phyloP scores from a whole-genome alignment of 331 rosid species.

The Prunus yedoensis region DNA sequence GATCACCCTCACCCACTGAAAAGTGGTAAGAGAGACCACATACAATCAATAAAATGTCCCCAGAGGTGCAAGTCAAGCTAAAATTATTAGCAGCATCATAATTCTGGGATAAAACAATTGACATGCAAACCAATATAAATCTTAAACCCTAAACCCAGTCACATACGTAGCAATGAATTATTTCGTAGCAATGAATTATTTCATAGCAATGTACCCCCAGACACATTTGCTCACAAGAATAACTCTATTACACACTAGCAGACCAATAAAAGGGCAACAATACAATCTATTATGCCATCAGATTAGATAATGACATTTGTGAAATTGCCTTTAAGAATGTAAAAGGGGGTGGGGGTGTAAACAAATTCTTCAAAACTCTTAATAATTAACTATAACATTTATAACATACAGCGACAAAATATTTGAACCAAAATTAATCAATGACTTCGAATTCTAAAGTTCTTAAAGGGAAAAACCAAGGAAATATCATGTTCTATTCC shows the following conservation, averaged over 20 bases:
- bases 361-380: too few relatives aligned
- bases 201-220: background rate
- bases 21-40: background rate
- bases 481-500: background rate
- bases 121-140: background rate
- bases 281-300: background rate
- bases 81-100: background rate
- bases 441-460: background rate
- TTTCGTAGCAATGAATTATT: too few relatives aligned
- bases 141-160: background rate
- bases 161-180: background rate
- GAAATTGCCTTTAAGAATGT: too few relatives aligned
- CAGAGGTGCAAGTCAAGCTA: background rate
- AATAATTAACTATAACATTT: too few relatives aligned
- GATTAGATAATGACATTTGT: background rate
- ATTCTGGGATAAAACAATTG: background rate
- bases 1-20: background rate
- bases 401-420: background rate
- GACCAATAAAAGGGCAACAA: background rate
- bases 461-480: background rate
- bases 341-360: too few relatives aligned
- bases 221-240: background rate
- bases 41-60: background rate
- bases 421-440: background rate
- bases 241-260: background rate